These are phyloP conservation scores for Hypoxylon intermedium DNA, from an alignment of 495 filamentous ascomycete species.

Conservation along the genomic window DNA sequence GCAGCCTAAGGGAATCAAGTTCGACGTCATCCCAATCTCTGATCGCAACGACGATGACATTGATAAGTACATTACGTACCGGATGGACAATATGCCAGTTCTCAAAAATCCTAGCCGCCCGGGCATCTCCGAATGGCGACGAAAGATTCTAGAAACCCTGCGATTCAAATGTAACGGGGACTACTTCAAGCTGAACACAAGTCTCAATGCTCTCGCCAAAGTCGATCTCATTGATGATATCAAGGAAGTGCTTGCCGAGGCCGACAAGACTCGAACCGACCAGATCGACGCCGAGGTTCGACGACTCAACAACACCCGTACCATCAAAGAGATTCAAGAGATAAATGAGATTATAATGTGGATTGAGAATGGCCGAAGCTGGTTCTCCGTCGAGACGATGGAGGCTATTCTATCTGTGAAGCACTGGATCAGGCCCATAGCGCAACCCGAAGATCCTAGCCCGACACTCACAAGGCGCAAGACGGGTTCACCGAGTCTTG, in stretches of 20 bases:
- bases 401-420: slow-evolving; percentile 40
- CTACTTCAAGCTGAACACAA: slow-evolving; percentile 49
- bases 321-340: slow-evolving; percentile 47
- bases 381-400: slow-evolving; percentile 32
- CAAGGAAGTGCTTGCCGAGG: slow-evolving; percentile 45
- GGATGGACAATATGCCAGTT: slow-evolving; percentile 41
- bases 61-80: slow-evolving; percentile 44
- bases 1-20: slow-evolving; percentile 7
- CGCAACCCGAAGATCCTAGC: background rate
- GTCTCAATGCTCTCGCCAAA: slow-evolving; percentile 46
- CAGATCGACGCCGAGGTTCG: slow-evolving; percentile 48
- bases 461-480: slow-evolving; percentile 20
- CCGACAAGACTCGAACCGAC: slow-evolving; percentile 45
- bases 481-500: slow-evolving; percentile 11
- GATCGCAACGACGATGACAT: slow-evolving; percentile 42
- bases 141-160: slow-evolving; percentile 42
- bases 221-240: slow-evolving; percentile 50
- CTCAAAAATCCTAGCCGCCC: slow-evolving; percentile 31
- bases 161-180: slow-evolving; percentile 46
- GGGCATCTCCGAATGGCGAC: slow-evolving; percentile 43
- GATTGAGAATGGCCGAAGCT: slow-evolving; percentile 45
- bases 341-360: slow-evolving; percentile 53
- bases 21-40: slow-evolving; percentile 33
- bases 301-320: slow-evolving; percentile 46
- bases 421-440: slow-evolving; percentile 9